Percentiles rank a stretch among this genome's conserved stretches.
Evolutionary conservation across 148 eudicot species (phyloP).

Genomic region (Hydrangea macrophylla): DNA sequence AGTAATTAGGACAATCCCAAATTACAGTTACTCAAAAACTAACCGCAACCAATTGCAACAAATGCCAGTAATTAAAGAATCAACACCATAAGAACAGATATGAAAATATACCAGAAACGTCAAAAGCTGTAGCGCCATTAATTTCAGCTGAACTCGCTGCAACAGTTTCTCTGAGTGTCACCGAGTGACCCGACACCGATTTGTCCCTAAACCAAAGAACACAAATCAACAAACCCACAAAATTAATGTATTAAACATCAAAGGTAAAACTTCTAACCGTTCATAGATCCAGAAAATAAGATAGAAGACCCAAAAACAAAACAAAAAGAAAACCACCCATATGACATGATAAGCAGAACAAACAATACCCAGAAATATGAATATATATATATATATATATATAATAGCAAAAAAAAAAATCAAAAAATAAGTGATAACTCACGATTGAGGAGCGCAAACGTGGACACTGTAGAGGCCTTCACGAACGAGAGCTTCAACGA

Average conservation of each 20-base stretch:
- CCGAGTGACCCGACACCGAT: slow-evolving; percentile 74
- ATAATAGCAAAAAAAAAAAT: neutral
- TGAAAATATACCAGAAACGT: slow-evolving; percentile 63
- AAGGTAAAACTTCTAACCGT: slow-evolving; percentile 1
- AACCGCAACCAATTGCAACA: neutral
- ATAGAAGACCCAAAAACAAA: neutral
- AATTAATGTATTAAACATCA: neutral
- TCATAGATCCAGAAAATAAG: neutral
- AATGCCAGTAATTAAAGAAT: neutral
- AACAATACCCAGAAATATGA: neutral
- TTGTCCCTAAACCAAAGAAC: slow-evolving; percentile 55
- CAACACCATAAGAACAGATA: neutral
- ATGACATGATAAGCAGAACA: neutral
- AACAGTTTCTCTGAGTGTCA: slow-evolving; percentile 64
- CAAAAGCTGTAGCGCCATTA: slow-evolving; percentile 77
- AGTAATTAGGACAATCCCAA: neutral
- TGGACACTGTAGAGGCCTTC: slow-evolving; percentile 63
- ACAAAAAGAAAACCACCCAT: neutral
- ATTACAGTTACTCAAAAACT: neutral
- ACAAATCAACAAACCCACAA: neutral
- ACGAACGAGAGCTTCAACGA: slow-evolving; percentile 66
- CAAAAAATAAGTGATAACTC: slow-evolving; percentile 15
- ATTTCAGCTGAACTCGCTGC: slow-evolving; percentile 61
- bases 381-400: neutral
- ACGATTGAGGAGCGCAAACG: slow-evolving; percentile 89